Conservation (phyloP, 2,329 filamentous ascomycete species). For the Stagonosporopsis chrysanthemi region DNA sequence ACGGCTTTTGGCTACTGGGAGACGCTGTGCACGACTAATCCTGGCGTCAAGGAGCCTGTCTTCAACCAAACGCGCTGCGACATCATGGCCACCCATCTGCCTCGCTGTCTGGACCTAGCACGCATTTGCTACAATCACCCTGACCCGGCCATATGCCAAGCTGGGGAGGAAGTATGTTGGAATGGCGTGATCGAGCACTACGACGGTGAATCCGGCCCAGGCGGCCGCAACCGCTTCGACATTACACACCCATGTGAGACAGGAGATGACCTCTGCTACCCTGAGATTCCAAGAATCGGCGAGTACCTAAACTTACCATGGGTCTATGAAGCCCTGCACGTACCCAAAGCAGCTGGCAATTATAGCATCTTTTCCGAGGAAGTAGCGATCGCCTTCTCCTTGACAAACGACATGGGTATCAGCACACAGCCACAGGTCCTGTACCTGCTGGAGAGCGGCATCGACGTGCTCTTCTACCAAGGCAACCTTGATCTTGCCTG, state of each 20-base stretch:
- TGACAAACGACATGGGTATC: conserved; percentile 38
- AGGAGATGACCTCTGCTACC: conserved; percentile 50
- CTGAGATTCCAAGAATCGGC: conserved; percentile 36
- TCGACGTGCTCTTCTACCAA: conserved; percentile 52
- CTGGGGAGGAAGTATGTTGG: conserved; percentile 49
- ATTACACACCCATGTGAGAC: conserved; percentile 52
- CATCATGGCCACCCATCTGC: conserved; percentile 55
- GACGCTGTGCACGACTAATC: conserved; percentile 57
- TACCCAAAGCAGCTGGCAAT: conserved; percentile 44
- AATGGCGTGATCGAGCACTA: conserved; percentile 52
- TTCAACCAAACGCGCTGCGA: conserved; percentile 58
- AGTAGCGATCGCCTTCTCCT: conserved; percentile 37
- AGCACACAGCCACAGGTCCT: conserved; percentile 46
- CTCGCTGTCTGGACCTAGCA: conserved; percentile 54
- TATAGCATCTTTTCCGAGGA: conserved; percentile 39
- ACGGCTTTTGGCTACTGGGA: conserved; percentile 56
- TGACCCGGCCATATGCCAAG: conserved; percentile 53
- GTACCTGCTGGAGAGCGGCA: conserved; percentile 46
- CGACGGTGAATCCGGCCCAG: conserved; percentile 50
- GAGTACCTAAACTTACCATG: conserved; percentile 46
- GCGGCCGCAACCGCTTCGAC: conserved; percentile 55
- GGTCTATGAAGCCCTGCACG: conserved; percentile 44
- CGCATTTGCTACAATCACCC: conserved; percentile 52
- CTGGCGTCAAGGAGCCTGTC: conserved; percentile 52
- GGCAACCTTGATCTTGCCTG: conserved; percentile 53